phyloP scores from a whole-genome alignment of 108 stramenopile species.

The Cyclostephanos invisitatus region DNA sequence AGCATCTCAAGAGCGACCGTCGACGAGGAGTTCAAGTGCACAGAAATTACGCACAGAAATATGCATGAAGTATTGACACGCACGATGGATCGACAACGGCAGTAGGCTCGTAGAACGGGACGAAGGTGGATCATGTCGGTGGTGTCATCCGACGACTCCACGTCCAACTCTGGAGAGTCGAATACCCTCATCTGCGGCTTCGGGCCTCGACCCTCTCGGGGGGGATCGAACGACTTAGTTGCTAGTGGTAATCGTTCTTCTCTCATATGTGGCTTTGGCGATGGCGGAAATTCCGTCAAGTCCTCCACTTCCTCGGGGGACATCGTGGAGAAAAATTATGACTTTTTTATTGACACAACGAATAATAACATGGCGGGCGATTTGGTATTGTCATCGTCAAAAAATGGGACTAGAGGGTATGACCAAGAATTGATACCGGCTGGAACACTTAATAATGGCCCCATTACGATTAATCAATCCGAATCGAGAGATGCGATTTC shows the following conservation, averaged over 20 bases:
- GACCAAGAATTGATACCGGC: background rate
- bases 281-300: conserved; percentile 3
- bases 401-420: background rate
- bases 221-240: conserved; percentile 1
- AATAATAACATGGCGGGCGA: conserved; percentile 1
- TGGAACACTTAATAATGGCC: background rate
- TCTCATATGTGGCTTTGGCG: conserved; percentile 42
- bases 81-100: too few species aligned
- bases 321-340: background rate
- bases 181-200: conserved; percentile 38
- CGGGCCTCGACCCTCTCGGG: conserved; percentile 27
- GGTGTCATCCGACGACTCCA: background rate
- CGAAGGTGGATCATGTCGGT: too few species aligned
- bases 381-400: background rate
- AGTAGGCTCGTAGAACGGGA: too few species aligned
- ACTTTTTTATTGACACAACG: background rate
- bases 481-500: background rate
- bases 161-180: background rate
- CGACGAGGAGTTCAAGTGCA: too few species aligned
- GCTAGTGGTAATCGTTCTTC: background rate
- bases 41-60: too few species aligned
- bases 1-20: too few species aligned
- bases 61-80: too few species aligned
- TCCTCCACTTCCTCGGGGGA: conserved; percentile 18
- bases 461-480: background rate